Percentiles rank a stretch among this genome's conserved stretches.
Conservation (phyloP, 129 eudicot genomes). For the Helianthus tuberosus region DNA sequence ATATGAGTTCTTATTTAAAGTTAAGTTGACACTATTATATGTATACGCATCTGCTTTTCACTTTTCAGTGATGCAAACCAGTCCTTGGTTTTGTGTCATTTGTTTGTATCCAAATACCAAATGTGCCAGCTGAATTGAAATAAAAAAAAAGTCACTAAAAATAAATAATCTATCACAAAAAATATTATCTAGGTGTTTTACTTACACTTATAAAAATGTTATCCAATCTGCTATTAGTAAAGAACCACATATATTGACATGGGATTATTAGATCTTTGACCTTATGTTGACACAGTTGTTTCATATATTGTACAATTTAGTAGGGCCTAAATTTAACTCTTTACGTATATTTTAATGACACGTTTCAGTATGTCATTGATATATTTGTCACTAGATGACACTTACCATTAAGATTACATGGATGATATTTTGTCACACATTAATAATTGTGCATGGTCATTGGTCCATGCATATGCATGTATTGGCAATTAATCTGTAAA, state of each 20-base stretch:
- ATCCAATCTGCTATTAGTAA: neutral
- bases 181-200: no score
- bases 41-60: no score
- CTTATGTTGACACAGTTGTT: neutral
- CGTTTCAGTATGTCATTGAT: neutral
- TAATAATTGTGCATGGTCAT: conserved; percentile 3
- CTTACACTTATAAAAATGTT: neutral
- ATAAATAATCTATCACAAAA: neutral
- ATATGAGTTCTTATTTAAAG: no score
- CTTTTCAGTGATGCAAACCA: conserved; percentile 24
- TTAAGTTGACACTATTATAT: no score
- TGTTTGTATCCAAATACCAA: conserved; percentile 4
- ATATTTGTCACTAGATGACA: neutral
- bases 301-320: neutral
- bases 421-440: conserved; percentile 5
- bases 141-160: neutral
- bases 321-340: neutral
- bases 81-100: conserved; percentile 20
- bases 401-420: conserved; percentile 11
- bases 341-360: neutral
- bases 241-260: neutral
- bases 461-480: conserved; percentile 25
- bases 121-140: no score
- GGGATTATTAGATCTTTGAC: neutral
- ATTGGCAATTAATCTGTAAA: conserved; percentile 19